A percentile compares a stretch with the other conserved stretches of the same genome.
These are phyloP conservation scores for Sanghuangporus weigelae DNA, from an alignment of 1,284 basidiomycete genomes.

Conservation along the genomic window DNA sequence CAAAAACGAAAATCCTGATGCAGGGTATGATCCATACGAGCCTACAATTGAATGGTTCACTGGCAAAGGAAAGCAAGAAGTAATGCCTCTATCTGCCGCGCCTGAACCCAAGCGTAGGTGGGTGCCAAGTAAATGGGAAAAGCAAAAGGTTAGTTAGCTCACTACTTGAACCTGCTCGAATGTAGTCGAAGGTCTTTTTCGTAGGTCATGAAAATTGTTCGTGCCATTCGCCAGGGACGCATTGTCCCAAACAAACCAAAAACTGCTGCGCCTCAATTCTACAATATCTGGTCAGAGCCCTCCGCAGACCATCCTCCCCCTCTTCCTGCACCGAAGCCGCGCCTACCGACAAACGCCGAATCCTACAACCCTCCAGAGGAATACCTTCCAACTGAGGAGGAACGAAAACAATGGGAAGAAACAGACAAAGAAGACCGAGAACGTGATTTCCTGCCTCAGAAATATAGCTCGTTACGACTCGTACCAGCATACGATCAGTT, in stretches of 20 bases:
- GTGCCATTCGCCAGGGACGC: conserved; percentile 93
- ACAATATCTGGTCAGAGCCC: conserved; percentile 86
- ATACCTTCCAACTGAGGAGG: conserved; percentile 88
- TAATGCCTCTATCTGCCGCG: conserved; percentile 87
- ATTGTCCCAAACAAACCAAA: conserved; percentile 90
- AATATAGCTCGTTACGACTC: conserved; percentile 79
- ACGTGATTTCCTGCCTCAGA: conserved; percentile 85
- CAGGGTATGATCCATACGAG: conserved; percentile 87
- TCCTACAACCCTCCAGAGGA: conserved; percentile 99
- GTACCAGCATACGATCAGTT: conserved; percentile 92
- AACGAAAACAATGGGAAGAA: conserved; percentile 81
- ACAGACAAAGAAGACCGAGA: conserved; percentile 90
- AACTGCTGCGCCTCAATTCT: conserved; percentile 70
- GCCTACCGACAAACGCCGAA: conserved; percentile 87
- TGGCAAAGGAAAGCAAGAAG: conserved; percentile 89
- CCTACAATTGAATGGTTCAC: conserved; percentile 97
- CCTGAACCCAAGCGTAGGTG: conserved; percentile 97
- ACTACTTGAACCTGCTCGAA: not conserved
- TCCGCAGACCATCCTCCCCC: conserved; percentile 66
- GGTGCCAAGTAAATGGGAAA: conserved; percentile 99
- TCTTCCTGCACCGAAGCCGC: conserved; percentile 89
- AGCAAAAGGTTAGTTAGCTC: conserved; percentile 77
- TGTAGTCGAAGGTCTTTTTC: not conserved
- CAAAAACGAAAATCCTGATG: conserved; percentile 89
- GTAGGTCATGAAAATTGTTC: conserved; percentile 99